phyloP scores from a whole-genome alignment of 305 asterid species.

The Solanum hybrid region DNA sequence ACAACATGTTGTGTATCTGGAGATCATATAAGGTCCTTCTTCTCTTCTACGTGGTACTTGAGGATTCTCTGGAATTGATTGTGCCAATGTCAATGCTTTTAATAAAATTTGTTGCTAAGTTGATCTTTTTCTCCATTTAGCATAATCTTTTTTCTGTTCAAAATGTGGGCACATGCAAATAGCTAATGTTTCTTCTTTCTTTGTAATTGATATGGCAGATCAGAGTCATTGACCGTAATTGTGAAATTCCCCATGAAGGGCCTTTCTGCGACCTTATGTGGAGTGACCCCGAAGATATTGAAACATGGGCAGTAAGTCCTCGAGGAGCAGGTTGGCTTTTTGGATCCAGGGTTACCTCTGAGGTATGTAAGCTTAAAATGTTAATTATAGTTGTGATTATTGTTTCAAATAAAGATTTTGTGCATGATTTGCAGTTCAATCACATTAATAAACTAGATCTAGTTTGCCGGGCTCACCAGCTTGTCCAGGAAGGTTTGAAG shows the following conservation, averaged over 20 bases:
- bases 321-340: constrained; percentile 99
- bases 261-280: constrained; percentile 99
- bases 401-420: constrained; percentile 7
- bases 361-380: constrained; percentile 35
- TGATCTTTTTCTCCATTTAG: not conserved
- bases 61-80: not conserved
- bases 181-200: not conserved
- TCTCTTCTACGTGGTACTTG: not conserved
- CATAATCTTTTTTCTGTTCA: not conserved
- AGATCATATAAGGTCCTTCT: not conserved
- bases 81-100: not conserved
- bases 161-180: not conserved
- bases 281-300: constrained; percentile 99
- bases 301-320: constrained; percentile 99
- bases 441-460: constrained; percentile 91
- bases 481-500: constrained; percentile 97
- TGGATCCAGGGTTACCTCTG: constrained; percentile 95
- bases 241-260: constrained; percentile 99
- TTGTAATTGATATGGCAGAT: constrained; percentile 43
- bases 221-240: constrained; percentile 85
- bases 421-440: constrained; percentile 60
- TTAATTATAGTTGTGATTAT: not conserved
- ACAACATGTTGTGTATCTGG: not conserved
- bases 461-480: constrained; percentile 99
- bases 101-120: not conserved